Evolutionary conservation across 805 yeast genomes (phyloP).

Genomic region (Dipodascus albidus): DNA sequence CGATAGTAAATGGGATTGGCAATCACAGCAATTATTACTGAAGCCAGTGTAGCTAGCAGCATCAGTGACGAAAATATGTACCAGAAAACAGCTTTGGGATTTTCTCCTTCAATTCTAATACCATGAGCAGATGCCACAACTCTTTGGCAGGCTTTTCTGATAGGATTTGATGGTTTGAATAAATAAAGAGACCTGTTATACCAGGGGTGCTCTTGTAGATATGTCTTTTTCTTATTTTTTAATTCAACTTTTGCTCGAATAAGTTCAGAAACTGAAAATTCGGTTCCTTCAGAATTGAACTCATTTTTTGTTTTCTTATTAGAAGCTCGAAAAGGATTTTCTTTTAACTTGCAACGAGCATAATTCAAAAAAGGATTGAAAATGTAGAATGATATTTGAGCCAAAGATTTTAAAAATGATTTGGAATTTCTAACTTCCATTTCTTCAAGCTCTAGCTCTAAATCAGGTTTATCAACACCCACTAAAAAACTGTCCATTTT

Average conservation of each 20-base stretch:
- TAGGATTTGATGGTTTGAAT: constrained; percentile 49
- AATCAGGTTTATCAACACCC: neutral
- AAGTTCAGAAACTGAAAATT: constrained; percentile 26
- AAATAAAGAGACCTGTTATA: constrained; percentile 59
- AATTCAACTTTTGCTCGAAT: constrained; percentile 29
- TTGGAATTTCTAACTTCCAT: neutral
- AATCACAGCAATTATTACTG: constrained; percentile 67
- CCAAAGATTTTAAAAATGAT: neutral
- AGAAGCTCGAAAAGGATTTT: neutral
- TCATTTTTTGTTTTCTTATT: neutral
- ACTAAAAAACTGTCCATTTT: neutral
- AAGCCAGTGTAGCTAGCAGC: constrained; percentile 50
- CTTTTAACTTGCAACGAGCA: too few species aligned
- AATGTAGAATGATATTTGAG: neutral
- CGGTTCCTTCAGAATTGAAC: constrained; percentile 17
- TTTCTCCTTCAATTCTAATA: constrained; percentile 57
- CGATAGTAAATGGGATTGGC: constrained; percentile 66
- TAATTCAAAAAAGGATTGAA: neutral
- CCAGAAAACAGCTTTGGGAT: constrained; percentile 40
- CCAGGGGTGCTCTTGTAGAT: constrained; percentile 44
- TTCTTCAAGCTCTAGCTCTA: neutral
- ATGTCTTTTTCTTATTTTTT: constrained; percentile 31
- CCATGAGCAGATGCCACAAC: constrained; percentile 66
- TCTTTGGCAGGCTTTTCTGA: constrained; percentile 64
- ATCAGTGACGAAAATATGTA: constrained; percentile 43